phyloP scores from a whole-genome alignment of 2,329 filamentous ascomycete genomes.

The Knoxdaviesia proteae region DNA sequence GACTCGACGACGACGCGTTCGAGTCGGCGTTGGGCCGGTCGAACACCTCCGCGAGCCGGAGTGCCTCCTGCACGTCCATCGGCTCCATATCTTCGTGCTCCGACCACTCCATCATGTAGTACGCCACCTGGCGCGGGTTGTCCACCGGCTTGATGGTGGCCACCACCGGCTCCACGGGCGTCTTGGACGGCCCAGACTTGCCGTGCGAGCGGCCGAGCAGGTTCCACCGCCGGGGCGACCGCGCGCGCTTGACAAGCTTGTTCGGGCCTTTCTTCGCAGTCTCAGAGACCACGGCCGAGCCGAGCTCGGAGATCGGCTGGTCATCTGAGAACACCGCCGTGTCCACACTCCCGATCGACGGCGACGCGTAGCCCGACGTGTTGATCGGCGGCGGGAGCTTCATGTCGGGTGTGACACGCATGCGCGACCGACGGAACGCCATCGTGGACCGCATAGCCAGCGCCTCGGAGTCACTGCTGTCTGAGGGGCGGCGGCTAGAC shows the following conservation, averaged over 20 bases:
- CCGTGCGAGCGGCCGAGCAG: constrained; percentile 36
- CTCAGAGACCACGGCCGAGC: background rate
- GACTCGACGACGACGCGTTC: too few relatives aligned
- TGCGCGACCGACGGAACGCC: constrained; percentile 19
- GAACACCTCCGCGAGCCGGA: constrained; percentile 26
- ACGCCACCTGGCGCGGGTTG: constrained; percentile 28
- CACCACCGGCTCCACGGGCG: constrained; percentile 18
- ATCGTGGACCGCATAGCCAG: constrained; percentile 26
- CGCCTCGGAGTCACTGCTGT: constrained; percentile 34
- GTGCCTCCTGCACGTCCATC: constrained; percentile 19
- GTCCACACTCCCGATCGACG: constrained; percentile 34
- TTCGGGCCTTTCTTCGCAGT: constrained; percentile 14
- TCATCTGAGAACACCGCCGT: constrained; percentile 37
- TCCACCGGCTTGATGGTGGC: constrained; percentile 26
- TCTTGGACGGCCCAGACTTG: constrained; percentile 17
- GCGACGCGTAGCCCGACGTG: constrained; percentile 19
- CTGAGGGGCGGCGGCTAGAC: constrained; percentile 24
- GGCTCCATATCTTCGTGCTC: constrained; percentile 28
- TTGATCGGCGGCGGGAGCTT: constrained; percentile 32
- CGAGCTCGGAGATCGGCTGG: constrained; percentile 12
- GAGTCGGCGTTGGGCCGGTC: background rate
- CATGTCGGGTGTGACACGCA: constrained; percentile 15
- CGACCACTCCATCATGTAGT: constrained; percentile 39
- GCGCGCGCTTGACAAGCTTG: constrained; percentile 33
- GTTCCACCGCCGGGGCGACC: constrained; percentile 41